Evolutionary conservation across 2,329 filamentous ascomycete genomes (phyloP).

Genomic region (Apiospora rasikravindrae): DNA sequence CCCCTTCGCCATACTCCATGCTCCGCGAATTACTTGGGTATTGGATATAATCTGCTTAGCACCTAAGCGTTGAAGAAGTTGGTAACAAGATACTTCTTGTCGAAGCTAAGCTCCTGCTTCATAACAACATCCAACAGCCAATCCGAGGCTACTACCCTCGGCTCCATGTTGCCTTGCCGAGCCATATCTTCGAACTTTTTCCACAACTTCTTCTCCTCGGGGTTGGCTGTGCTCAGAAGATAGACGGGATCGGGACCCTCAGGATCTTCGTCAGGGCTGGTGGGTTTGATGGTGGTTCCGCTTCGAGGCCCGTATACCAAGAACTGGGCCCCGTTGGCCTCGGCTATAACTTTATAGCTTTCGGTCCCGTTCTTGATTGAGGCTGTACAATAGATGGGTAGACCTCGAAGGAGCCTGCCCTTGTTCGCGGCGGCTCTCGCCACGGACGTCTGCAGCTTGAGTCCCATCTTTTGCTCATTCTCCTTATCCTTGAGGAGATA

Average conservation of each 20-base stretch:
- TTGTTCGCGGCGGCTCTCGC: slow-evolving; percentile 76
- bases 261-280: slow-evolving; percentile 60
- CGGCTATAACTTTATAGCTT: slow-evolving; percentile 84
- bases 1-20: slow-evolving; percentile 10
- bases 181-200: slow-evolving; percentile 81
- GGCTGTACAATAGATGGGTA: slow-evolving; percentile 84
- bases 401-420: slow-evolving; percentile 74
- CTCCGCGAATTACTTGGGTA: slow-evolving; percentile 3
- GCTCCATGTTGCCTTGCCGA: slow-evolving; percentile 75
- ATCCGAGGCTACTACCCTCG: slow-evolving; percentile 81
- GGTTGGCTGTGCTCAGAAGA: slow-evolving; percentile 72
- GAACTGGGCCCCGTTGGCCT: slow-evolving; percentile 87
- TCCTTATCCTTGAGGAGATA: slow-evolving; percentile 74
- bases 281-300: slow-evolving; percentile 69
- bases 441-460: slow-evolving; percentile 72
- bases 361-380: slow-evolving; percentile 81
- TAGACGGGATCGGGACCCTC: slow-evolving; percentile 76
- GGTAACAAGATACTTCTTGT: slow-evolving; percentile 63
- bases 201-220: slow-evolving; percentile 78
- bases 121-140: slow-evolving; percentile 92
- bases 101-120: slow-evolving; percentile 78
- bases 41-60: neutral
- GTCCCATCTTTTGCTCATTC: slow-evolving; percentile 72
- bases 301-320: slow-evolving; percentile 76
- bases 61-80: slow-evolving; percentile 45